Base-by-base conservation (phyloP, 257 asterid species). In the Jacaranda mimosifolia region DNA sequence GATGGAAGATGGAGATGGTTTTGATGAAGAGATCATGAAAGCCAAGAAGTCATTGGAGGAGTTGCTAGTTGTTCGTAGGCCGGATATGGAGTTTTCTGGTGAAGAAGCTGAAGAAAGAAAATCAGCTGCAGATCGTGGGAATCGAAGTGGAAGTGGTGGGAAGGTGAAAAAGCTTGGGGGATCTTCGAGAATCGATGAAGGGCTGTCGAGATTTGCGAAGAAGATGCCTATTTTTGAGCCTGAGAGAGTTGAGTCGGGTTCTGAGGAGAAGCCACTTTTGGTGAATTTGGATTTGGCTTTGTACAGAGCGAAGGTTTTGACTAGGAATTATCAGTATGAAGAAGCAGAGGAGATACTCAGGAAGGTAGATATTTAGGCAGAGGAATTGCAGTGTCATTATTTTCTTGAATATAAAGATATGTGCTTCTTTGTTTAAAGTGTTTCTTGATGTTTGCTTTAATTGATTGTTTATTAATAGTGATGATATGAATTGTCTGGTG, bases 181-280 rank as follows among this genome's bases (percentile, higher is more conserved):
- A 6, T 77, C 86, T 66, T 83, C 86, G 68, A 66, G 82, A n/a
- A 72, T 94, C 38, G 98, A 94, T 78, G 91, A 77, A 19, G 89
- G 89, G 57, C 89, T 95, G 1, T 82, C 91, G 14, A 86, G 82
- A 45, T 85, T 93, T 38, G 98, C 98, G 0, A 85, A 88, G 86
- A 93, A 87, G 67, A 86, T 95, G 97, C 92, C 98, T 0, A 91
- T 95, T 36, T 95, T 95, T 79, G 98, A 93, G 91, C 99, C 99
- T 3, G 86, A 72, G 75, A 85, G 88, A 43, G 80, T 87, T 21
- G 90, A 83, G 38, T 82, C 91, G 11, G 69, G 82, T 15, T 75
- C 93, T 4, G 87, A 48, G 70, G 89, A 85, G 79, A 93, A 84
- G 84, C 97, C 96, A 18, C 97, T 93, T 70, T 18, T 21, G 81